Conservation (phyloP, 2,329 filamentous ascomycete species). For the Colletotrichum sp. region DNA sequence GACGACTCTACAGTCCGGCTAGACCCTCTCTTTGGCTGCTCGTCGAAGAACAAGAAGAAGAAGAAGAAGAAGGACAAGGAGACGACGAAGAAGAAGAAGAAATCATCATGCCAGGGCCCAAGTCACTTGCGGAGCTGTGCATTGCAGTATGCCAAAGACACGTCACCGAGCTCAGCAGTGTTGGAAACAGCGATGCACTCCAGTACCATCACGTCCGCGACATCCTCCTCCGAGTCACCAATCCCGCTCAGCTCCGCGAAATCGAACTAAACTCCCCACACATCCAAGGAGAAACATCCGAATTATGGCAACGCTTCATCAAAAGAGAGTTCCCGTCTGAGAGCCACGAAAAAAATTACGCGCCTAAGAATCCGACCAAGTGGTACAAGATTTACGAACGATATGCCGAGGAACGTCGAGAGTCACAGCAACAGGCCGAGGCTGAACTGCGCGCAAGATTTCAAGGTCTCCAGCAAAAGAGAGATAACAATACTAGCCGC, state of each 20-base stretch:
- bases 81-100: not conserved
- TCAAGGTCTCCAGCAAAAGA: slow-evolving; percentile 61
- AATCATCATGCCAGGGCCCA: slow-evolving; percentile 29
- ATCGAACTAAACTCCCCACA: slow-evolving; percentile 82
- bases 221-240: slow-evolving; percentile 75
- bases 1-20: not conserved
- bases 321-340: slow-evolving; percentile 75
- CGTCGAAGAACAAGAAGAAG: not conserved
- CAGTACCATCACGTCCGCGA: slow-evolving; percentile 51
- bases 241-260: slow-evolving; percentile 73
- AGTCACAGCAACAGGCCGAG: slow-evolving; percentile 63
- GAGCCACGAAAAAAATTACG: slow-evolving; percentile 63
- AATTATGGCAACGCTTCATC: slow-evolving; percentile 83
- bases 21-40: not conserved
- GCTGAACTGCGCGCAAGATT: slow-evolving; percentile 62
- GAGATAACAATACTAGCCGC: slow-evolving; percentile 60
- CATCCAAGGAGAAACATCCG: slow-evolving; percentile 69
- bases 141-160: slow-evolving; percentile 58
- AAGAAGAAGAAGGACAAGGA: not conserved
- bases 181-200: slow-evolving; percentile 70
- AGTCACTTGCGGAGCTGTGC: slow-evolving; percentile 58
- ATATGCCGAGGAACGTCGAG: slow-evolving; percentile 65
- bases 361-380: slow-evolving; percentile 68
- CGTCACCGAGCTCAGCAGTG: slow-evolving; percentile 64
- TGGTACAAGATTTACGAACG: slow-evolving; percentile 83